Evolutionary conservation across 2,329 filamentous ascomycete genomes (phyloP), one percentile per base, ranked within the genome.

Genomic region (Nectriaceae sp.): DNA sequence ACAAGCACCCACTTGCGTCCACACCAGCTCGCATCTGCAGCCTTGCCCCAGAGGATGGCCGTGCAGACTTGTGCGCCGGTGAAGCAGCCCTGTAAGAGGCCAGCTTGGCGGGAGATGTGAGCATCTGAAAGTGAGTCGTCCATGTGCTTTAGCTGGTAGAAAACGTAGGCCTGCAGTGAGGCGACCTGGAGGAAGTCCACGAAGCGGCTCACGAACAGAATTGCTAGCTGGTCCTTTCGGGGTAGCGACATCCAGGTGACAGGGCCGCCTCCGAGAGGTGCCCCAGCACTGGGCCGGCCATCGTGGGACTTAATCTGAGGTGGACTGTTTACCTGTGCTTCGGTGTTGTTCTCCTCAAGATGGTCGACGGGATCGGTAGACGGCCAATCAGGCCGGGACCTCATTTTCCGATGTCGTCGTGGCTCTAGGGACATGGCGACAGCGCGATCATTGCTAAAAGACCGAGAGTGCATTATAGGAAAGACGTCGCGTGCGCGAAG

Each of bases 121-220:
- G 75, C 65, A 46, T 80, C 75, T 15, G 77, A 73, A 13, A 79
- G 65, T 0, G 76, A 79, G 2, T 77, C 77, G 50, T 74, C 67
- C 63, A 90, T 88, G 4, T 82, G 85, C 57, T 82, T 83, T 13
- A 90, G 79, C 67, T 89, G 86, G 68, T 88, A 90, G 70, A 88
- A 90, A 64, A 91, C 80, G 65, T 90, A 91, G 36, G 84, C 79
- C 61, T 87, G 80, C 26, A 88, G 66, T 2, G 80, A 84, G 5
- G 85, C 87, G 50, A 89, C 81, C 4, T 88, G 87, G 31, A 92
- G 70, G 39, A 88, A 89, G 64, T 91, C 88, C 8, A 87, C 87
- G 6, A 90, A 72, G 15, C 88, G 83, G 40, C 84, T 83, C 21
- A 90, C 71, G 11, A 86, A 88, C 19, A 91, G 70, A 44, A 91